Evolutionary conservation across 2,329 filamentous ascomycete genomes (phyloP), one percentile per base, ranked within the genome.

Genomic region (Pseudogymnoascus sp.): DNA sequence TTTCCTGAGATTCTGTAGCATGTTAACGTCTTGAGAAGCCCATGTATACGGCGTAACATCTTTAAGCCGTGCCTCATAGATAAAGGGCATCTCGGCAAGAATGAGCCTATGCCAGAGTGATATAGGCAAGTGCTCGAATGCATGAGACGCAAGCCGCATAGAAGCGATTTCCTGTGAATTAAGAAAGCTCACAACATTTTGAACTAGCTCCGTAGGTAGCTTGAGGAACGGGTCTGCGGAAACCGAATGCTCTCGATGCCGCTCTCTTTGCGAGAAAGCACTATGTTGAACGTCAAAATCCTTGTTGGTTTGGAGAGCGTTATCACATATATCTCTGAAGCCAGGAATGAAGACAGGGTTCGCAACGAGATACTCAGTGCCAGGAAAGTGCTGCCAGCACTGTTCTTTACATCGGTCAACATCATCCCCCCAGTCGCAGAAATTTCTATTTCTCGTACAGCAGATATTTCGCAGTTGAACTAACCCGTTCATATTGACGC

Each of bases 321-420:
- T 25, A 7, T 64, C 28, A 14, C 70, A 59, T 5, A 71, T 63
- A 18, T 61, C 31, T 2, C 37, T n/a, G 11, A 72, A 62, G 5
- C 59, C 65, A 14, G 69, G 70, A 12, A 72, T 59, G 23, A 66
- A 67, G 5, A 72, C 36, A 10, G 70, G 67, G 46, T 72, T 72
- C 3, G 70, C 69, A 23, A 62, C 69, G 2, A 71, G 63, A 38
- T 67, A 71, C 37, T 70, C 56, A 23, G 44, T 12, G 62, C 69
- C 67, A 16, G 25, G 28, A 7, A 53, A n/a, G n/a, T 68, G 66
- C 2, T 2, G 7, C 67, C 67, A 68, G 60, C 31, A 63, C 23
- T 66, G 62, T 12, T 64, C 56, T 0, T 23, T 42, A 3, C 60
- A 64, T 4, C 23, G 1, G 1, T 31, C 28, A 2, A 66, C 61